Evolutionary conservation across 2,329 filamentous ascomycete genomes (phyloP), one percentile per base, ranked within the genome.

Genomic region (Hysterium pulicare): DNA sequence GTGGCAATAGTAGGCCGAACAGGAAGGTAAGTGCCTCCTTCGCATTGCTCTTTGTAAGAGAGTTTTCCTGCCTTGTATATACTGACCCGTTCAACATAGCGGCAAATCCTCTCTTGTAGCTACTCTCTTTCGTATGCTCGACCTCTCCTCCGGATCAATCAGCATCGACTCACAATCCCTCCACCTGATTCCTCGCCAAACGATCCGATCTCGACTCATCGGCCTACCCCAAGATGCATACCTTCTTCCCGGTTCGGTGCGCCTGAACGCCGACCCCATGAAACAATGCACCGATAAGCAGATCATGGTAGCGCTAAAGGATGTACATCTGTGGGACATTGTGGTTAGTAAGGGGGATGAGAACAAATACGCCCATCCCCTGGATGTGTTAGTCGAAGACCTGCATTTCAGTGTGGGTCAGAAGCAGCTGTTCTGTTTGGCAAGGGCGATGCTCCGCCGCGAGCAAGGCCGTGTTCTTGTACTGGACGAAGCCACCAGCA

Each of bases 391-490:
- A 10, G 57, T 64, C 11, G 57, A 62, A 5, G 58, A 62, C 38
- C 44, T 61, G 9, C 57, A 63, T 34, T 58, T 64, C 34, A 57
- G 53, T 11, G 54, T 61, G 17, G 83, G 83, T 0, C 82, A 86
- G 58, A 74, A 74, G 33, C 82, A 86, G 53, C 69, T 86, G 0
- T 82, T 86, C 50, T 81, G 75, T 48, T 71, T 86, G 1, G 81
- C 77, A 0, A 64, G 81, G 0, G 82, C 79, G 0, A 69, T 84
- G 15, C 59, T 85, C 6, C 47, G 55, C 17, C 46, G 38, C n/a
- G 53, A 58, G 28, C 55, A 50, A 22, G 49, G 57, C 1, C 55
- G 47, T 4, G 40, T 66, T 2, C 38, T 66, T 6, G 51, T 66
- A 9, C 45, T 66, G 10, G 62, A 66, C 31, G 62, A 66, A 39